Conservation (phyloP, 108 stramenopile genomes). For the Epithemia pelagica region DNA sequence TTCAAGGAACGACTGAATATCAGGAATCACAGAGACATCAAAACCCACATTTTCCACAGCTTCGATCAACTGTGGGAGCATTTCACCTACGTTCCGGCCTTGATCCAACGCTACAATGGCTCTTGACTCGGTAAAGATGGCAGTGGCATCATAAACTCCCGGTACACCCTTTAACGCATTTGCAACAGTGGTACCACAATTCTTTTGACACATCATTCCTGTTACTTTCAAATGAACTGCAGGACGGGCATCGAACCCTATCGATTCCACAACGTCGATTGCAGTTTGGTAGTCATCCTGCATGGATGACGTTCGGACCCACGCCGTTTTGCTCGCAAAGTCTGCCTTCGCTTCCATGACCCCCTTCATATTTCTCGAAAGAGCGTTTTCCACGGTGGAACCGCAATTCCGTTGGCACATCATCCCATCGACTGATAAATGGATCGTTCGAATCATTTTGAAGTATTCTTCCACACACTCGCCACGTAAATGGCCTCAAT, state of each 20-base stretch:
- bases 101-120: constrained; percentile 16
- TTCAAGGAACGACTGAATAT: constrained; percentile 17
- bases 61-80: constrained; percentile 27
- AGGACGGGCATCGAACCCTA: neutral
- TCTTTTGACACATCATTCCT: constrained; percentile 95
- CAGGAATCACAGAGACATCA: constrained; percentile 30
- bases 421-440: constrained; percentile 75
- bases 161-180: constrained; percentile 20
- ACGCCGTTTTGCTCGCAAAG: constrained; percentile 4
- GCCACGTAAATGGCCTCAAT: too few relatives aligned
- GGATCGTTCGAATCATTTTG: too few relatives aligned
- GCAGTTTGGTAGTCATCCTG: neutral
- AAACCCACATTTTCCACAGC: constrained; percentile 57
- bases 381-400: constrained; percentile 31
- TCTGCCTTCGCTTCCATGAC: constrained; percentile 8
- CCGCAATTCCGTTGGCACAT: constrained; percentile 92
- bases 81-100: constrained; percentile 4
- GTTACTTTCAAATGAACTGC: constrained; percentile 46
- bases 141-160: constrained; percentile 17
- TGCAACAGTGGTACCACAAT: constrained; percentile 67
- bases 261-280: neutral
- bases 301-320: constrained; percentile 1
- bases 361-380: constrained; percentile 12
- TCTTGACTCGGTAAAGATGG: constrained; percentile 20
- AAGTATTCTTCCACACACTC: too few relatives aligned